These are phyloP conservation scores for Trichomonas vaginalis DNA, from an alignment of 208 protist genomes.

Conservation along the genomic window DNA sequence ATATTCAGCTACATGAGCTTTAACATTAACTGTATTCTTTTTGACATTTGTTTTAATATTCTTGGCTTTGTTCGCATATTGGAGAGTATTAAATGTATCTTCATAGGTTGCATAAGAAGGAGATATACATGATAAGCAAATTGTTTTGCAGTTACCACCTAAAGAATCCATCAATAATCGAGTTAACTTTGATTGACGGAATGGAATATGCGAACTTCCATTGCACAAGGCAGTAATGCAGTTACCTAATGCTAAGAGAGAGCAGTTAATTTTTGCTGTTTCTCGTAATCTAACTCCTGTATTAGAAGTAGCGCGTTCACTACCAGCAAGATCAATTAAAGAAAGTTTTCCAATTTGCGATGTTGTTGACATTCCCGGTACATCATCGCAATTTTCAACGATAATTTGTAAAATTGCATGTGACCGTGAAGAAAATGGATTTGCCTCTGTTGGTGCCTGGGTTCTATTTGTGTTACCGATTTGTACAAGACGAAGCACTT, in stretches of 20 bases:
- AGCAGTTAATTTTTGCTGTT: conserved; percentile 17
- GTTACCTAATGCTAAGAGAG: background rate
- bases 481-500: background rate
- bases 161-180: conserved; percentile 36
- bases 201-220: conserved; percentile 43
- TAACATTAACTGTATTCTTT: conserved; percentile 51
- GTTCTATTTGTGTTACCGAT: conserved; percentile 6
- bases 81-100: conserved; percentile 42
- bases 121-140: conserved; percentile 44
- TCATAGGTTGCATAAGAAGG: conserved; percentile 47
- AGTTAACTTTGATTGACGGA: conserved; percentile 54
- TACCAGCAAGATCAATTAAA: conserved; percentile 10
- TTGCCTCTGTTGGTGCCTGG: background rate
- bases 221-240: conserved; percentile 16
- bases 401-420: conserved; percentile 3
- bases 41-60: conserved; percentile 60
- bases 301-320: background rate
- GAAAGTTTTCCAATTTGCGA: background rate
- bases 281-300: background rate
- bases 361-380: background rate
- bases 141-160: conserved; percentile 49
- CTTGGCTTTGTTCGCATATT: conserved; percentile 54
- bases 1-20: background rate
- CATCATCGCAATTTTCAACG: background rate
- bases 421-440: conserved; percentile 16